phyloP scores from a whole-genome alignment of 192 early-diverging fungal genomes.

The Mortierella claussenii region DNA sequence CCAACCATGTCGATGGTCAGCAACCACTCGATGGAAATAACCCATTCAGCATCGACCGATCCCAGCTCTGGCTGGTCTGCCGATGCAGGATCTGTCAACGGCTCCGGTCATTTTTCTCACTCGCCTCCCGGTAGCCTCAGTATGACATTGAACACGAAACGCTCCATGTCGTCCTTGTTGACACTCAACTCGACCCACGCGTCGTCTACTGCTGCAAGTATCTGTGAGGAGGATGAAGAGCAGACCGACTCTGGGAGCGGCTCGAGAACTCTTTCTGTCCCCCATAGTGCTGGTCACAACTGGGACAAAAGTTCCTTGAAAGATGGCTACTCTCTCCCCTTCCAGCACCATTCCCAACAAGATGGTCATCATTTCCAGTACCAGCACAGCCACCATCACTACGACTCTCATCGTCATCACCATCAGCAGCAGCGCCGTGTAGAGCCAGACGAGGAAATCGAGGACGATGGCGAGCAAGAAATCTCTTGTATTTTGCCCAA shows the following conservation, averaged over 20 bases:
- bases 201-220: constrained; percentile 6
- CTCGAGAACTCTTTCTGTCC: not conserved
- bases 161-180: constrained; percentile 25
- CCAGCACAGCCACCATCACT: no score
- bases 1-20: constrained; percentile 25
- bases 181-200: constrained; percentile 19
- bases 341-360: no score
- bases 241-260: not conserved
- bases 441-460: constrained; percentile 8
- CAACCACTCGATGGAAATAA: constrained; percentile 37
- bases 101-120: constrained; percentile 15
- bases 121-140: not conserved
- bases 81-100: constrained; percentile 14
- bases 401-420: no score
- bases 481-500: constrained; percentile 68
- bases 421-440: not conserved
- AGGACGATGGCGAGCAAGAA: constrained; percentile 43
- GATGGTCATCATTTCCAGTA: no score
- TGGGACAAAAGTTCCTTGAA: not conserved
- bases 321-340: not conserved
- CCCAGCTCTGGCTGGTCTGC: constrained; percentile 32
- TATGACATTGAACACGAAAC: constrained; percentile 19
- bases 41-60: constrained; percentile 38
- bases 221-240: constrained; percentile 36
- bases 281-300: not conserved